Evolutionary conservation across 352 stramenopile genomes (phyloP).

Genomic region (Hyaloperonospora arabidopsidis): DNA sequence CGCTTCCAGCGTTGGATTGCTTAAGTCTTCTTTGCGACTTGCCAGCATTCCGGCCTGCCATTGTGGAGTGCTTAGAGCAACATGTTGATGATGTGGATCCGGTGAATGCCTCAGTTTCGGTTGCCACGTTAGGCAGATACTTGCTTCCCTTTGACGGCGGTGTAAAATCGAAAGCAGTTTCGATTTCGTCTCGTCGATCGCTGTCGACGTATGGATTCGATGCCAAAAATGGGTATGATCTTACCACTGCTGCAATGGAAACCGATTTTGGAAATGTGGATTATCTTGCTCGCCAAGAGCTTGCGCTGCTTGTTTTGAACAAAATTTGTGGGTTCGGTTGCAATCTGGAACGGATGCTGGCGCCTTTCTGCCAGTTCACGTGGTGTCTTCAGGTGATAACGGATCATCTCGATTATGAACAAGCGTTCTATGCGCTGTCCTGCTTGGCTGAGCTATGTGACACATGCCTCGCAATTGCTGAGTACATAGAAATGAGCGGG

Average conservation of each 20-base stretch:
- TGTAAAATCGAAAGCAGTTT: conserved; percentile 44
- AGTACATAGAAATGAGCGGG: conserved; percentile 67
- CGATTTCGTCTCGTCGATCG: conserved; percentile 68
- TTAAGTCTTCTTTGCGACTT: conserved; percentile 64
- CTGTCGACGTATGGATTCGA: conserved; percentile 72
- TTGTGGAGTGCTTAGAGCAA: conserved; percentile 60
- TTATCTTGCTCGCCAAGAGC: conserved; percentile 68
- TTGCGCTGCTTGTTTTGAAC: conserved; percentile 67
- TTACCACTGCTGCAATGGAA: conserved; percentile 38
- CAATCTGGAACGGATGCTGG: conserved; percentile 63
- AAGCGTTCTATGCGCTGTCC: conserved; percentile 68
- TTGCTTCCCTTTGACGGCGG: conserved; percentile 61
- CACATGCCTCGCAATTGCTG: conserved; percentile 59
- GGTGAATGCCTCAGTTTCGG: conserved; percentile 61
- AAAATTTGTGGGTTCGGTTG: conserved; percentile 72
- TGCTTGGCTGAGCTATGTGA: conserved; percentile 74
- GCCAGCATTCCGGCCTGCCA: conserved; percentile 40
- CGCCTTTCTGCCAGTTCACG: conserved; percentile 67
- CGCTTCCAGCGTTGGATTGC: conserved; percentile 59
- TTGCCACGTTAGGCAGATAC: conserved; percentile 67
- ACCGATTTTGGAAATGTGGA: conserved; percentile 71
- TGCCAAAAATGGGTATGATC: conserved; percentile 29
- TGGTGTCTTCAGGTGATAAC: conserved; percentile 80
- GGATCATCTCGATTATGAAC: conserved; percentile 71
- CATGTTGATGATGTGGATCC: conserved; percentile 53